phyloP scores from a whole-genome alignment of 1,284 basidiomycete genomes.

The Fomes fomentarius region DNA sequence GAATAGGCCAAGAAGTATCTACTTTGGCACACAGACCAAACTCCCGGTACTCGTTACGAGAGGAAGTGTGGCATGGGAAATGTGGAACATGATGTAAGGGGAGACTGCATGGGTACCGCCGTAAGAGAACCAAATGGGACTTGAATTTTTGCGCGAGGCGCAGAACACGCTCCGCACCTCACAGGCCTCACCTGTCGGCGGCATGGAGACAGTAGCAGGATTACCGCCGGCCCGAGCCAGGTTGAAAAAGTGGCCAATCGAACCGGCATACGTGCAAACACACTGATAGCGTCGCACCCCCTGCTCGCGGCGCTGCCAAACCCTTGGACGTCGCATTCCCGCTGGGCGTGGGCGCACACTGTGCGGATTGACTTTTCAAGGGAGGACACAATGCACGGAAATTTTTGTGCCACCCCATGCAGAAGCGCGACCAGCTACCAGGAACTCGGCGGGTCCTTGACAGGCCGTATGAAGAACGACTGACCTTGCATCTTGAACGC shows the following conservation, averaged over 20 bases:
- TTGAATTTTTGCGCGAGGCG: too few relatives aligned
- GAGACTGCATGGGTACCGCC: too few relatives aligned
- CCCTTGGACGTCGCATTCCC: conserved; percentile 6
- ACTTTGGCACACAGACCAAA: too few relatives aligned
- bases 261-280: neutral
- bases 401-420: conserved; percentile 5
- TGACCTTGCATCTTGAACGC: conserved; percentile 5
- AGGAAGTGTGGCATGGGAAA: too few relatives aligned
- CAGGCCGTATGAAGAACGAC: neutral
- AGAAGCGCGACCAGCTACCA: neutral
- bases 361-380: neutral
- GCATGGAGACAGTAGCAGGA: neutral
- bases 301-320: neutral
- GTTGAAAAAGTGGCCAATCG: conserved; percentile 11
- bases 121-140: too few relatives aligned
- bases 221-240: conserved; percentile 6
- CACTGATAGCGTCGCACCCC: conserved; percentile 1
- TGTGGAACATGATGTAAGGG: too few relatives aligned
- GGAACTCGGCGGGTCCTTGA: neutral
- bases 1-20: too few relatives aligned
- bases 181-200: neutral
- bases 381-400: conserved; percentile 3
- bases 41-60: too few relatives aligned
- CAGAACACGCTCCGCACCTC: neutral
- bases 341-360: neutral